Conservation (phyloP, 352 stramenopile species). For the Aphanomyces stellatus region DNA sequence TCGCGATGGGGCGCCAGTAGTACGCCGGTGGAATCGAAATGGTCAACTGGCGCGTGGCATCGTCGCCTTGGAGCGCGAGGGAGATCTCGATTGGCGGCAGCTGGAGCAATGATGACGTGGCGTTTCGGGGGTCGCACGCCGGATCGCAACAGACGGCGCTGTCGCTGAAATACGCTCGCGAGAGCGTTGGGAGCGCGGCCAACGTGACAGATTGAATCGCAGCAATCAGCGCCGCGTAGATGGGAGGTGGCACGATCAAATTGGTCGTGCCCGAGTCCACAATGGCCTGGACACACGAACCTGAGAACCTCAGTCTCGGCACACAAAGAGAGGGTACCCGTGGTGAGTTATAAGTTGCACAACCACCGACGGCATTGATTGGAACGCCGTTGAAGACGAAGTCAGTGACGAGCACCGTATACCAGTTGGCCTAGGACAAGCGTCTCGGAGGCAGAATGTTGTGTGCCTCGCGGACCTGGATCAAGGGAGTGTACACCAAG, state of each 20-base stretch:
- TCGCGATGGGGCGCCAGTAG: constrained; percentile 64
- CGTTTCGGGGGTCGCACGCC: constrained; percentile 60
- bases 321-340: background rate
- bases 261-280: constrained; percentile 77
- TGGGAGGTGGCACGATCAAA: constrained; percentile 55
- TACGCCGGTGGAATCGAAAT: constrained; percentile 69
- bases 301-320: background rate
- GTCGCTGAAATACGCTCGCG: constrained; percentile 63
- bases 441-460: background rate
- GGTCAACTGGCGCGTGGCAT: constrained; percentile 54
- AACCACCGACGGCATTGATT: constrained; percentile 46
- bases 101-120: constrained; percentile 45
- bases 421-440: constrained; percentile 47
- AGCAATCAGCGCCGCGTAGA: constrained; percentile 51
- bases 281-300: constrained; percentile 38
- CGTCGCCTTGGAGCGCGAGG: constrained; percentile 39
- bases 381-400: constrained; percentile 41
- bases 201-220: constrained; percentile 47
- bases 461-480: constrained; percentile 21
- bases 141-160: constrained; percentile 50
- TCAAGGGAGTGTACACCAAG: constrained; percentile 61
- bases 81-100: constrained; percentile 54
- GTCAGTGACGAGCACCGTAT: constrained; percentile 67
- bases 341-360: constrained; percentile 61
- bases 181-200: constrained; percentile 31